Conservation (phyloP, 202 grass and related monocot genomes). For the Dendrocalamus latiflorus region DNA sequence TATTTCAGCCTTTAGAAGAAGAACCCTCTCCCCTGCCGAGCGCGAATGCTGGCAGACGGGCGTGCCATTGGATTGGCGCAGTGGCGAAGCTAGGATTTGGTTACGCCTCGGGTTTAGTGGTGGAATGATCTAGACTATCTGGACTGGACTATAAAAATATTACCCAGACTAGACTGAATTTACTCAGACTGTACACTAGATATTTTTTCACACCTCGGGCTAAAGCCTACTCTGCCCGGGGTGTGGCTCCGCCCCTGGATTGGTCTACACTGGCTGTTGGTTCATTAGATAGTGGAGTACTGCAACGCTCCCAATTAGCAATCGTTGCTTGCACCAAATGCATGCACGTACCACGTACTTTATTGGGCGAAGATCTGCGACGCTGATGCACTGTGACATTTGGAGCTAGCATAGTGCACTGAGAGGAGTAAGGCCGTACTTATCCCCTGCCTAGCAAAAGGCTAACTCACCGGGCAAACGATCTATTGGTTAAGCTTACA, state of each 20-base stretch:
- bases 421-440: not conserved
- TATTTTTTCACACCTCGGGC: too few species aligned
- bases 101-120: too few species aligned
- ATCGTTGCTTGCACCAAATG: not conserved
- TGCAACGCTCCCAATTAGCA: constrained; percentile 9
- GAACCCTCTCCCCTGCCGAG: not conserved
- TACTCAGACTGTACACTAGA: too few species aligned
- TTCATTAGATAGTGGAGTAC: constrained; percentile 25
- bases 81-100: too few species aligned
- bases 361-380: constrained; percentile 26
- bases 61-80: not conserved
- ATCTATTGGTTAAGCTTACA: not conserved
- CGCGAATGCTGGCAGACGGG: not conserved
- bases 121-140: too few species aligned
- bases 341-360: constrained; percentile 41
- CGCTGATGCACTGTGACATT: constrained; percentile 10
- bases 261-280: not conserved
- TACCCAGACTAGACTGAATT: too few species aligned
- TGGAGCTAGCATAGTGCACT: not conserved
- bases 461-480: too few species aligned
- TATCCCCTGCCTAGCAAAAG: not conserved
- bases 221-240: too few species aligned
- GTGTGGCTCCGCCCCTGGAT: too few species aligned
- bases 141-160: too few species aligned
- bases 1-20: not conserved